These are phyloP conservation scores for Trichopus zeylanicus DNA, from an alignment of 116 monocot genomes.

Conservation along the genomic window DNA sequence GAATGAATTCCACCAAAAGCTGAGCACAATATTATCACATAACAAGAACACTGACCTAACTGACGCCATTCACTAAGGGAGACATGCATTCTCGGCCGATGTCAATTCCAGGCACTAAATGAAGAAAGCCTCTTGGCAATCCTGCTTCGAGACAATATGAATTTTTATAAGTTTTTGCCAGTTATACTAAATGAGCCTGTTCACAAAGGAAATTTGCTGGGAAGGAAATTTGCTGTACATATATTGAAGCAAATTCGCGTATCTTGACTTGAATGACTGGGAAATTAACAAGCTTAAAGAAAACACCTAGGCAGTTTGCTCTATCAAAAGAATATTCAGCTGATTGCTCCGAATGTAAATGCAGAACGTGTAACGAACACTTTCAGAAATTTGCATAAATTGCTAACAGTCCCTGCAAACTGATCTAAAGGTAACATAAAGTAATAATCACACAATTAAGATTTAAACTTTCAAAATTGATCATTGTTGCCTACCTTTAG, in stretches of 20 bases:
- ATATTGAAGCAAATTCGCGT: conserved; percentile 29
- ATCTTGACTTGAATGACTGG: conserved; percentile 26
- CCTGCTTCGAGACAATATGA: conserved; percentile 90
- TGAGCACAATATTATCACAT: conserved; percentile 38
- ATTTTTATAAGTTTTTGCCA: conserved; percentile 54
- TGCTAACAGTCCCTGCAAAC: background rate
- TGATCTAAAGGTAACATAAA: background rate
- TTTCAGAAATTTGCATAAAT: background rate
- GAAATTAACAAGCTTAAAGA: conserved; percentile 3
- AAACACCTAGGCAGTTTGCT: background rate
- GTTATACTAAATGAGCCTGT: conserved; percentile 47
- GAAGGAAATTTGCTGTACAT: conserved; percentile 41
- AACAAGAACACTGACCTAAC: conserved; percentile 91
- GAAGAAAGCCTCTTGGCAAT: conserved; percentile 82
- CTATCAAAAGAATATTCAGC: conserved; percentile 15
- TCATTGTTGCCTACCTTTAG: conserved; percentile 34
- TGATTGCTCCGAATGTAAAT: conserved; percentile 3
- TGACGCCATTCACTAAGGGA: conserved; percentile 55
- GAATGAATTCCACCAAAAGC: conserved; percentile 23
- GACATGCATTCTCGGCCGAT: conserved; percentile 76
- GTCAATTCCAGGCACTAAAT: conserved; percentile 74
- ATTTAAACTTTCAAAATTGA: background rate
- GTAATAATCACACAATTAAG: background rate
- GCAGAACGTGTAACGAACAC: background rate
- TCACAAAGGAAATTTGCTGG: conserved; percentile 48